Percentiles rank a stretch among this genome's conserved stretches.
These are phyloP conservation scores for Theobroma grandiflorum DNA, from an alignment of 441 rosid genomes.

Conservation along the genomic window DNA sequence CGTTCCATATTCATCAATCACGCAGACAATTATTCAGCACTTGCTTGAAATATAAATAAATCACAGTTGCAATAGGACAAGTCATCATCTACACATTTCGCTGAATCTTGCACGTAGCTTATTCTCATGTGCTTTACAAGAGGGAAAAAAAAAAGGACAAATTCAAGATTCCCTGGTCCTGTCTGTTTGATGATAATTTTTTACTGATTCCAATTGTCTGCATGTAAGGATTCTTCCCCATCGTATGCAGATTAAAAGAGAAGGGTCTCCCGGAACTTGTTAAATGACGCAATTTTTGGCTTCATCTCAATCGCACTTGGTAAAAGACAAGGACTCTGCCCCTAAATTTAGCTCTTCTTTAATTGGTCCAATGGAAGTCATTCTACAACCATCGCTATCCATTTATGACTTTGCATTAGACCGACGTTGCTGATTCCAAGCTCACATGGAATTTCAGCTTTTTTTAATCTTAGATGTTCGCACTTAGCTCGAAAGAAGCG, in stretches of 20 bases:
- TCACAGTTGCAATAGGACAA: slow-evolving; percentile 19
- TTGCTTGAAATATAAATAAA: slow-evolving; percentile 27
- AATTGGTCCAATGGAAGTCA: not conserved
- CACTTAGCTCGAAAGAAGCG: slow-evolving; percentile 1
- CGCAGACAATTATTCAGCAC: not conserved
- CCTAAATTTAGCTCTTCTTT: not conserved
- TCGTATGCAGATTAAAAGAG: slow-evolving; percentile 18
- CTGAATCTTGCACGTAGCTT: slow-evolving; percentile 36
- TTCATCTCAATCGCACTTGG: slow-evolving; percentile 6
- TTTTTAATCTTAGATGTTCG: not conserved
- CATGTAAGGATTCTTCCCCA: slow-evolving; percentile 27
- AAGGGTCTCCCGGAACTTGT: slow-evolving; percentile 14
- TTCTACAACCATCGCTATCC: not conserved
- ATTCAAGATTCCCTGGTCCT: slow-evolving; percentile 46
- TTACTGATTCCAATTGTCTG: slow-evolving; percentile 29
- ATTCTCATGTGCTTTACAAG: not conserved
- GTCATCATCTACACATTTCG: slow-evolving; percentile 20
- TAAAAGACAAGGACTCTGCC: slow-evolving; percentile 11
- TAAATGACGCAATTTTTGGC: slow-evolving; percentile 30
- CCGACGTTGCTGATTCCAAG: slow-evolving; percentile 8
- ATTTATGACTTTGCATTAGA: slow-evolving; percentile 3
- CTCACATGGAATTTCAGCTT: slow-evolving; percentile 6
- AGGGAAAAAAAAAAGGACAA: slow-evolving; percentile 22
- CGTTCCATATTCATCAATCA: not conserved
- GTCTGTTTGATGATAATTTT: slow-evolving; percentile 21